phyloP scores from a whole-genome alignment of 208 protist species.

The Trypanosoma conorhini region DNA sequence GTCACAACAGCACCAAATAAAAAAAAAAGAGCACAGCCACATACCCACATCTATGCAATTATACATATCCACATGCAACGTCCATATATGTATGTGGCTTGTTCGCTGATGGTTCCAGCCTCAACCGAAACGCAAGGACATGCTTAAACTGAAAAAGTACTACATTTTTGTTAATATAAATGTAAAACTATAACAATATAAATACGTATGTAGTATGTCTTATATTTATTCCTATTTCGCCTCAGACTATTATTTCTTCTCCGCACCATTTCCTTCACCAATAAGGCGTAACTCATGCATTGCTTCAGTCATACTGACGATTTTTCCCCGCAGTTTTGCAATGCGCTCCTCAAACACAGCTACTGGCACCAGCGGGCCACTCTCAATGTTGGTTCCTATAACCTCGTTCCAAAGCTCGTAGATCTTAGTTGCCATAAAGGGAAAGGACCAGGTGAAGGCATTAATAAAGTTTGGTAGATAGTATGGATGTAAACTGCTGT shows the following conservation, averaged over 20 bases:
- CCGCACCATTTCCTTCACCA: background rate
- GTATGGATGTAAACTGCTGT: conserved; percentile 95
- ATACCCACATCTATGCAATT: too few relatives aligned
- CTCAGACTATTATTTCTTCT: background rate
- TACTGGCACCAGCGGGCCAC: conserved; percentile 32
- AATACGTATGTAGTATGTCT: background rate
- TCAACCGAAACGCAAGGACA: too few relatives aligned
- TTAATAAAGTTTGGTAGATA: conserved; percentile 98
- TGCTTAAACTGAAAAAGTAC: background rate
- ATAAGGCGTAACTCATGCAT: background rate
- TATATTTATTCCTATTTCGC: conserved; percentile 1
- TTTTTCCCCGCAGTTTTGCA: conserved; percentile 1
- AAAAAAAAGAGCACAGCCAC: background rate
- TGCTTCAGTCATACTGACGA: background rate
- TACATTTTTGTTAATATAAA: conserved; percentile 18
- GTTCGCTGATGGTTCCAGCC: too few relatives aligned
- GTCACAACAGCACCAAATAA: background rate
- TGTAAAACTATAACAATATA: background rate
- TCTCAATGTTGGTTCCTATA: conserved; percentile 70
- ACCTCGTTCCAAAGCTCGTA: conserved; percentile 88
- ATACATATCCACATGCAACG: too few relatives aligned
- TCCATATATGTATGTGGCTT: too few relatives aligned
- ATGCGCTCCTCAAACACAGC: background rate
- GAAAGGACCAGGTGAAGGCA: conserved; percentile 97
- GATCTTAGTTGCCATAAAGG: conserved; percentile 97